Evolutionary conservation across 352 stramenopile species (phyloP).

Genomic region (Phytophthora quininea): DNA sequence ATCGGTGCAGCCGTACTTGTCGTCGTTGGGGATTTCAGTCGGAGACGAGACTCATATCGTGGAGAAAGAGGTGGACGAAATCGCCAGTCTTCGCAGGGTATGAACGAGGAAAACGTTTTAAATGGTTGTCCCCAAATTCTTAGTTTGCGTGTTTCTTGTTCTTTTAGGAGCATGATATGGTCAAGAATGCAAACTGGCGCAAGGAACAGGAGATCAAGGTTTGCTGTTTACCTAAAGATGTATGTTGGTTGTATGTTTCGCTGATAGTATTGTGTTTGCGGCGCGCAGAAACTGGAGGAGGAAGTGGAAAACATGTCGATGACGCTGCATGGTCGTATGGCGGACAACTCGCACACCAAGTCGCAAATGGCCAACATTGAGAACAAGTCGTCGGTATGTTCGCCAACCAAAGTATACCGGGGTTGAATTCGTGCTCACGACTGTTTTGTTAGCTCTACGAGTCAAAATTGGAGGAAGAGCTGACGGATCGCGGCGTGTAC

Average conservation of each 20-base stretch:
- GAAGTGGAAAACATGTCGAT: constrained; percentile 79
- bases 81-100: constrained; percentile 67
- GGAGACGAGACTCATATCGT: constrained; percentile 82
- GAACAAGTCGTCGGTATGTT: constrained; percentile 72
- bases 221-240: neutral
- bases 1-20: constrained; percentile 75
- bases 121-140: neutral
- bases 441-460: constrained; percentile 61
- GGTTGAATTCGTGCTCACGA: neutral
- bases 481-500: constrained; percentile 74
- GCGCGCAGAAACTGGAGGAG: constrained; percentile 65
- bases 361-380: constrained; percentile 71
- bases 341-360: constrained; percentile 62
- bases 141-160: neutral
- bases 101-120: neutral
- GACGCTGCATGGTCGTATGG: constrained; percentile 66
- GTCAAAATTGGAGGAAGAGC: constrained; percentile 77
- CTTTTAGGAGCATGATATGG: constrained; percentile 63
- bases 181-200: constrained; percentile 69
- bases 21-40: constrained; percentile 72
- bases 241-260: neutral
- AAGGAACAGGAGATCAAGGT: constrained; percentile 80
- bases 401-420: too few relatives aligned
- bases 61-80: constrained; percentile 81
- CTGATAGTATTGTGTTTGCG: constrained; percentile 6